Base-by-base conservation (phyloP, 1,139 yeast species). In the Pichia sp. region DNA sequence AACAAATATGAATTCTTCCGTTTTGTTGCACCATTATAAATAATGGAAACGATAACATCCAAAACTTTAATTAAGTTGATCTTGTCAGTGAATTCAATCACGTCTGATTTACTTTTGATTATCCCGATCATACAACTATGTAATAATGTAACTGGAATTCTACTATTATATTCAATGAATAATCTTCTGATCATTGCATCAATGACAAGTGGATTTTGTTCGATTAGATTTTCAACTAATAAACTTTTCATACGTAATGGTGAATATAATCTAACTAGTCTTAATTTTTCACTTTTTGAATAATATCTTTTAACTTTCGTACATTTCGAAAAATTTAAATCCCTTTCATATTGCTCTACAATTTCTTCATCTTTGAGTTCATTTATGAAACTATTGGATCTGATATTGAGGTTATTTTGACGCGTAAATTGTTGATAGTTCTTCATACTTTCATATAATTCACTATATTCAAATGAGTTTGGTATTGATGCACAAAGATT, bases 81-180 rank as follows among this genome's bases (percentile, higher is more conserved):
- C 39, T 59, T 62, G 3, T 54, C 56, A 1, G 36, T 47, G 36
- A 57, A 51, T 3, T 35, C 42, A n/a, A 48, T 13, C 12, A 36
- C 22, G 9, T 32, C 3, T 23, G 39, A 15, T 1, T 51, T 44
- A 16, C 55, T 51, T 7, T 48, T 42, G 18, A 58, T 46, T 9
- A 55, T 25, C 7, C 60, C 62, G n/a, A 57, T 40, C 53, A 55
- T 51, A 7, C 52, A 46, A 23, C 59, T 56, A 39, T 61, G 63
- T 3, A 60, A 41, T 26, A 61, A 42, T 3, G 45, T 29, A 7
- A 54, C 25, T 22, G 65, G 65, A 11, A 60, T 51, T 25, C 54
- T 52, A n/a, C 47, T 47, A 3, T 50, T 40, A 45, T 58, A 62
- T 40, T 59, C 60, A 7, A 25, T 24, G 45, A 52, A 55, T 24